These are phyloP conservation scores for Barnettozyma siamensis DNA, from an alignment of 805 yeast species.

Conservation along the genomic window DNA sequence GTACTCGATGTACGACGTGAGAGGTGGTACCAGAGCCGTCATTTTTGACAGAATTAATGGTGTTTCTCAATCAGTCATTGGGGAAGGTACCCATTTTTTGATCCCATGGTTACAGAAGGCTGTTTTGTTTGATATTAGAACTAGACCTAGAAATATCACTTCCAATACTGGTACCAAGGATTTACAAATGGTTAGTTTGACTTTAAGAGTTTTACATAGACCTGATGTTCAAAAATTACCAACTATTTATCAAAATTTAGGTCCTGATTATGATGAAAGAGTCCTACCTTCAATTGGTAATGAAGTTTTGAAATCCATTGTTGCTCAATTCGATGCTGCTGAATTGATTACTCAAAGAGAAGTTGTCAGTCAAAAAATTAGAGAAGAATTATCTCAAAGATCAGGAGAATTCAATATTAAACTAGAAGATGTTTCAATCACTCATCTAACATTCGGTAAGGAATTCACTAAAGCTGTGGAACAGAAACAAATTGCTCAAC, in stretches of 20 bases:
- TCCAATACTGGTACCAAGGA: constrained; percentile 97
- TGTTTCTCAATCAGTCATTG: constrained; percentile 80
- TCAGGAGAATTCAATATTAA: constrained; percentile 86
- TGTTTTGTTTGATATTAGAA: constrained; percentile 83
- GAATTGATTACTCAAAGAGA: constrained; percentile 97
- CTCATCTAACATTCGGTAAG: constrained; percentile 94
- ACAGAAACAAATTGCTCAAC: constrained; percentile 98
- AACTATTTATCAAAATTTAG: constrained; percentile 81
- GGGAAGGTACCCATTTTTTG: constrained; percentile 95
- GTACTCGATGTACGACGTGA: constrained; percentile 86
- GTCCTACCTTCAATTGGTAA: constrained; percentile 90
- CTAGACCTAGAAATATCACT: constrained; percentile 90
- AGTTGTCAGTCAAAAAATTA: constrained; percentile 81
- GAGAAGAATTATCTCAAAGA: constrained; percentile 76
- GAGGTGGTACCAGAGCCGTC: constrained; percentile 94
- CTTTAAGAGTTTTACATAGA: constrained; percentile 87
- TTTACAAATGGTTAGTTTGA: constrained; percentile 89
- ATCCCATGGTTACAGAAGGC: constrained; percentile 96
- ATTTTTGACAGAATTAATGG: constrained; percentile 89
- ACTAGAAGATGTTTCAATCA: constrained; percentile 94
- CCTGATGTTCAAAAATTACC: constrained; percentile 87
- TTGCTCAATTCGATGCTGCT: constrained; percentile 93
- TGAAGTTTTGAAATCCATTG: constrained; percentile 83
- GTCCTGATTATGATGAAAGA: constrained; percentile 91
- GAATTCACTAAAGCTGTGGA: constrained; percentile 98